Conservation (phyloP, 495 filamentous ascomycete genomes). For the Glutinoglossum americanum region DNA sequence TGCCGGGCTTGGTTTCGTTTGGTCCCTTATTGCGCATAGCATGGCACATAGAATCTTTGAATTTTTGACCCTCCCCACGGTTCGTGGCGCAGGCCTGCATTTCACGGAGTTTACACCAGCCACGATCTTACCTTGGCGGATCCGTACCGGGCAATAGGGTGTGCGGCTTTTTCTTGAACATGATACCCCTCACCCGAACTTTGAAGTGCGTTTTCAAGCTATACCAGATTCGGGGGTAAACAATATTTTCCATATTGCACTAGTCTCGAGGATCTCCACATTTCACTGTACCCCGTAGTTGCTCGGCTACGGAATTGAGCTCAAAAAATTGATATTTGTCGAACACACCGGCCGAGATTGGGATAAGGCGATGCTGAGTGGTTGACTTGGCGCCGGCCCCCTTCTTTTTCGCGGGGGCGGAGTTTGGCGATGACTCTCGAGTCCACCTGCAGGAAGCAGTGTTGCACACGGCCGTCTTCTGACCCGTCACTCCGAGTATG, state of each 20-base stretch:
- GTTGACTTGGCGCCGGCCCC: background rate
- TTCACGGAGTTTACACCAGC: background rate
- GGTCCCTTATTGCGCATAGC: background rate
- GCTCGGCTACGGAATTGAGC: background rate
- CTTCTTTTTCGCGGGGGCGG: background rate
- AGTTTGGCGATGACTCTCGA: background rate
- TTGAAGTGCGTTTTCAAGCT: background rate
- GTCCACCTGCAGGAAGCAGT: background rate
- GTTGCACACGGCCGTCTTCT: background rate
- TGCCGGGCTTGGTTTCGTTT: background rate
- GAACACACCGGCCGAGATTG: background rate
- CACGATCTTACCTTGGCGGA: background rate
- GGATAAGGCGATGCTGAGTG: background rate
- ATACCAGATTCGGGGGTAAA: background rate
- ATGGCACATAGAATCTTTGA: slow-evolving; percentile 1
- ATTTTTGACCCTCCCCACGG: background rate
- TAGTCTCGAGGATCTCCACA: background rate
- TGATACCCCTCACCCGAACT: background rate
- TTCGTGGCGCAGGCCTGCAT: background rate
- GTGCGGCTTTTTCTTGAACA: background rate
- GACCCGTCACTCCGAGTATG: background rate
- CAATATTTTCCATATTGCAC: background rate
- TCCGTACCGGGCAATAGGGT: background rate
- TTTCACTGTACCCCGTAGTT: background rate
- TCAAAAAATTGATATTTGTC: background rate